Percentiles rank a stretch among this genome's conserved stretches.
These are phyloP conservation scores for Dryadomyces sulphureus DNA, from an alignment of 2,329 filamentous ascomycete genomes.

Conservation along the genomic window DNA sequence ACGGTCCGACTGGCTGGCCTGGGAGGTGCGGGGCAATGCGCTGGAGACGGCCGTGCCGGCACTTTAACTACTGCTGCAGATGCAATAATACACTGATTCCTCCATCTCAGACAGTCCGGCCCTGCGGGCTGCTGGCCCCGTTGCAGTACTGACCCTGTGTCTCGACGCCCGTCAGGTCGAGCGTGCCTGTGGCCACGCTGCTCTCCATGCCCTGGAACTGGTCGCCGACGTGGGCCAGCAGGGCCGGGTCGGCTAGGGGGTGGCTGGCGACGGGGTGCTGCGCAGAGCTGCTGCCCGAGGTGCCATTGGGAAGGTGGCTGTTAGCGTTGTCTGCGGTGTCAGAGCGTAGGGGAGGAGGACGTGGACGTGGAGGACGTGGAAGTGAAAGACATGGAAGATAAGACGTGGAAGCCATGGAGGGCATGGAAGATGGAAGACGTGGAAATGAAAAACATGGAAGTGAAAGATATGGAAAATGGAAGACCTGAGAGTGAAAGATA, in stretches of 20 bases:
- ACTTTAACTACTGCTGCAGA: constrained; percentile 21
- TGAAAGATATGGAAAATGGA: too few species aligned
- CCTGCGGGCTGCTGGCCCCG: neutral
- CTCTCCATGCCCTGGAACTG: neutral
- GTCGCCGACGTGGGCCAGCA: neutral
- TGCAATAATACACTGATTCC: neutral
- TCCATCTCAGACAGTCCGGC: neutral
- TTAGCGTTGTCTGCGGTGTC: too few species aligned
- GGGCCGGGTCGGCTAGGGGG: neutral
- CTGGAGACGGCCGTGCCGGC: constrained; percentile 52
- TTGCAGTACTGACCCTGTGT: neutral
- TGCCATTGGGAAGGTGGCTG: too few species aligned
- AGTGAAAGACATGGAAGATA: too few species aligned
- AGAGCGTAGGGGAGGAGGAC: too few species aligned
- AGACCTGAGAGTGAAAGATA: too few species aligned
- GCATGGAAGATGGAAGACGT: too few species aligned
- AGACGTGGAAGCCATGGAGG: too few species aligned
- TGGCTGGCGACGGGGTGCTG: neutral
- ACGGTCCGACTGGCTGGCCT: constrained; percentile 92
- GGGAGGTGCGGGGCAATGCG: constrained; percentile 65
- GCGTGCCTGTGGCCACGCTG: too few species aligned
- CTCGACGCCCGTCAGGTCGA: neutral
- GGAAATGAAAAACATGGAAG: too few species aligned
- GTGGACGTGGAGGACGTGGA: too few species aligned
- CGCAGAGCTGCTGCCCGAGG: too few species aligned